These are phyloP conservation scores for Phytophthora capsici DNA, from an alignment of 352 stramenopile genomes.

Conservation along the genomic window DNA sequence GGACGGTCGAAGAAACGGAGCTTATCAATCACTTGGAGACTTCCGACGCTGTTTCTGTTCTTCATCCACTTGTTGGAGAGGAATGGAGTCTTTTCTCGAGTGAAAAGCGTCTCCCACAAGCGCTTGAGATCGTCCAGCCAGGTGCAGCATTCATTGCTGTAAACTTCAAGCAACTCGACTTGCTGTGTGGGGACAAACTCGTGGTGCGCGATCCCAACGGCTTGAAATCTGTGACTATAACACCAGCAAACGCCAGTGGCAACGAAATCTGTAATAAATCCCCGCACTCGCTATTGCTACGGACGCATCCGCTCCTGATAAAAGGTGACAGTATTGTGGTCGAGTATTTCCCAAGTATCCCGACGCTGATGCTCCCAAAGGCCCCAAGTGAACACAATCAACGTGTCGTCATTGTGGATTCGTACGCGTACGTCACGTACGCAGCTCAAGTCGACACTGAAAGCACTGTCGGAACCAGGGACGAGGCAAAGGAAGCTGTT, in stretches of 20 bases:
- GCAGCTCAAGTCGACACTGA: constrained; percentile 29
- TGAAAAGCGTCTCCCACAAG: constrained; percentile 10
- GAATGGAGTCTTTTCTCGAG: constrained; percentile 31
- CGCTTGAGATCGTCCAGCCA: constrained; percentile 26
- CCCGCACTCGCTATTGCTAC: constrained; percentile 34
- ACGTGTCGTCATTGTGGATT: constrained; percentile 46
- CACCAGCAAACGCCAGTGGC: constrained; percentile 18
- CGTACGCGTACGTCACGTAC: constrained; percentile 41
- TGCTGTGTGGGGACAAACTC: constrained; percentile 40
- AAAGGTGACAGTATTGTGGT: constrained; percentile 44
- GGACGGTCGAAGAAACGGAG: constrained; percentile 4
- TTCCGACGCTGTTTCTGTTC: constrained; percentile 23
- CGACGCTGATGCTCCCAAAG: constrained; percentile 51
- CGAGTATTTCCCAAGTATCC: constrained; percentile 61
- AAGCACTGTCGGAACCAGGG: constrained; percentile 50
- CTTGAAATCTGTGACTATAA: constrained; percentile 14
- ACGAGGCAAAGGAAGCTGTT: constrained; percentile 62
- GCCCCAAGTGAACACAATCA: constrained; percentile 23
- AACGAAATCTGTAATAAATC: constrained; percentile 8
- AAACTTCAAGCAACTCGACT: constrained; percentile 37
- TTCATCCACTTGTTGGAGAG: constrained; percentile 21
- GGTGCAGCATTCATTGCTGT: constrained; percentile 36
- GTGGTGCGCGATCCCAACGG: constrained; percentile 30
- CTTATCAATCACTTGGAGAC: constrained; percentile 13
- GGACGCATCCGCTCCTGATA: constrained; percentile 55